These are phyloP conservation scores for Saturnispora sekii DNA, from an alignment of 805 yeast genomes.

Conservation along the genomic window DNA sequence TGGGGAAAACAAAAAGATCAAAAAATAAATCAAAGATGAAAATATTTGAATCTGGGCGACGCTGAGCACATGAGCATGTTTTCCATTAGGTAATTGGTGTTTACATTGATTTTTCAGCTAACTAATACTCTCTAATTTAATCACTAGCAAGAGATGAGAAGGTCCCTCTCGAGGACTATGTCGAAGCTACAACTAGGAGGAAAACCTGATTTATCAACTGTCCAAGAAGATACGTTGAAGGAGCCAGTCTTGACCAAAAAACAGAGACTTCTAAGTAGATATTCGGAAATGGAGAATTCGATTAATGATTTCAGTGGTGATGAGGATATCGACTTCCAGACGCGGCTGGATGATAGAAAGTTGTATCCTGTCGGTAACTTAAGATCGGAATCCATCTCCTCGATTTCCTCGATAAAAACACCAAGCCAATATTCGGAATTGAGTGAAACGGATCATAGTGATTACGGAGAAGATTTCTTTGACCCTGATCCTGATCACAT, in stretches of 20 bases:
- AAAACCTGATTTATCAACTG: slow-evolving; percentile 2
- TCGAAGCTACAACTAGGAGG: neutral
- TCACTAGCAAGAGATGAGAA: neutral
- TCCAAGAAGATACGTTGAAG: slow-evolving; percentile 3
- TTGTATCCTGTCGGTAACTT: no score
- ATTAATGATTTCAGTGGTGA: slow-evolving; percentile 12
- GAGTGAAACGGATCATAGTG: slow-evolving; percentile 26
- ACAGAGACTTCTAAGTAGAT: slow-evolving; percentile 8
- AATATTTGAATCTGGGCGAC: no score
- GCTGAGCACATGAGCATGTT: neutral
- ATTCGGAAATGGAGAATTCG: slow-evolving; percentile 13
- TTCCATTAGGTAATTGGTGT: neutral
- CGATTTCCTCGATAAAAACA: slow-evolving; percentile 17
- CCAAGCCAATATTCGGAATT: slow-evolving; percentile 17
- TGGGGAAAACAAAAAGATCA: slow-evolving; percentile 3
- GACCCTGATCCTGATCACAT: slow-evolving; percentile 16
- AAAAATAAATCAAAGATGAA: neutral
- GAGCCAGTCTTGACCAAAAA: neutral
- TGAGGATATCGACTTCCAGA: neutral
- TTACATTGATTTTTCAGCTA: neutral
- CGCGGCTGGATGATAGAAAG: neutral
- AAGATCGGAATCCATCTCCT: slow-evolving; percentile 21
- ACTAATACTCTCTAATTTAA: neutral
- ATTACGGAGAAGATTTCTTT: slow-evolving; percentile 20
- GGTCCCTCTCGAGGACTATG: neutral